Evolutionary conservation across 495 filamentous ascomycete genomes (phyloP).

Genomic region (Annulohypoxylon maeteangense): DNA sequence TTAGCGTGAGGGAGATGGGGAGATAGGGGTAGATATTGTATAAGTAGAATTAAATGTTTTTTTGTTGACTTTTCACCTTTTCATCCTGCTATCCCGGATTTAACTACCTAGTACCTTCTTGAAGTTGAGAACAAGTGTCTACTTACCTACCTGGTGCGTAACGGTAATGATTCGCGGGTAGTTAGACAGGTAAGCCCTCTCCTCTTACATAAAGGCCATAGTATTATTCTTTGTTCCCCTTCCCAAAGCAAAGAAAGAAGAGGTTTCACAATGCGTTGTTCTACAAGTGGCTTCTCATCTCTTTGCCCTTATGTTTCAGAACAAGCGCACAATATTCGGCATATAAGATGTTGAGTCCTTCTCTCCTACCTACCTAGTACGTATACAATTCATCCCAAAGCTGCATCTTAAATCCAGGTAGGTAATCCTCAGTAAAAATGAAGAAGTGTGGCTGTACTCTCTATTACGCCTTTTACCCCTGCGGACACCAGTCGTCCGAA

Average conservation of each 20-base stretch:
- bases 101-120: too few relatives aligned
- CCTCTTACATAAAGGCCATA: background rate
- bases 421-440: background rate
- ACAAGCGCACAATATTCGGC: background rate
- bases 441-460: conserved; percentile 21
- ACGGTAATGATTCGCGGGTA: background rate
- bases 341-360: background rate
- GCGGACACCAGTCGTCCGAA: conserved; percentile 16
- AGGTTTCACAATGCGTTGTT: conserved; percentile 11
- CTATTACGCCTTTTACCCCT: conserved; percentile 25
- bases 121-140: too few relatives aligned
- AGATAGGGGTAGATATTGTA: too few relatives aligned
- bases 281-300: background rate
- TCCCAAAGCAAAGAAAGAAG: background rate
- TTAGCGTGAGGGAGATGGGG: background rate
- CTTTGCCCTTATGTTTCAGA: background rate
- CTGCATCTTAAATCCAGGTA: background rate
- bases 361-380: background rate
- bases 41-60: too few relatives aligned
- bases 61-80: background rate
- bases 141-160: too few relatives aligned
- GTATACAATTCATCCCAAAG: background rate
- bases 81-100: background rate
- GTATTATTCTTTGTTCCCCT: background rate
- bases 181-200: background rate